phyloP scores from a whole-genome alignment of 2,329 filamentous ascomycete species.

The Microcyclospora tardicrescens region DNA sequence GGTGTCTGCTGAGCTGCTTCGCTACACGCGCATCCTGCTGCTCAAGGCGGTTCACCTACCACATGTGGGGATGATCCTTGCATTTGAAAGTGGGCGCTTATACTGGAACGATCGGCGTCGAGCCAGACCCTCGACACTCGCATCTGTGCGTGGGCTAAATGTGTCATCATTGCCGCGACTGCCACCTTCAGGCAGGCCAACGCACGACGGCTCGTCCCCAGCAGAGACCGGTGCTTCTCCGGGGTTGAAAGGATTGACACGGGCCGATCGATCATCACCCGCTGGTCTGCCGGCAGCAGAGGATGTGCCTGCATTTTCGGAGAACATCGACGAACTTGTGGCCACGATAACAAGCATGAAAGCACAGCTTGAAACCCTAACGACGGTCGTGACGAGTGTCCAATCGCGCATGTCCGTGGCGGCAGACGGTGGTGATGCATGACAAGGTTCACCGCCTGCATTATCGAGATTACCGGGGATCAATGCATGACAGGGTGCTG shows the following conservation, averaged over 20 bases:
- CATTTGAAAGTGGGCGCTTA: constrained; percentile 44
- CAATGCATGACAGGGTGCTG: no score
- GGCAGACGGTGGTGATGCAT: no score
- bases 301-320: constrained; percentile 6
- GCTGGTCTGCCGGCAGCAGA: constrained; percentile 4
- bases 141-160: no score
- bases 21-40: constrained; percentile 45
- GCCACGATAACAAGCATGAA: constrained; percentile 12
- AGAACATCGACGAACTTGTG: constrained; percentile 9
- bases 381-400: constrained; percentile 6
- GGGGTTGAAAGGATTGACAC: constrained; percentile 5
- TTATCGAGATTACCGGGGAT: no score
- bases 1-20: constrained; percentile 51
- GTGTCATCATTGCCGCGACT: constrained; percentile 3
- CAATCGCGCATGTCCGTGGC: no score
- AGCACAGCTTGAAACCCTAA: constrained; percentile 10
- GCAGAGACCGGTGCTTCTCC: constrained; percentile 1
- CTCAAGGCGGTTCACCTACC: constrained; percentile 51
- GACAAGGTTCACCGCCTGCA: no score
- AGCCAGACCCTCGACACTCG: constrained; percentile 4
- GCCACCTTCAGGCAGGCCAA: constrained; percentile 4
- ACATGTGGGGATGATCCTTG: constrained; percentile 54
- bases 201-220: constrained; percentile 1
- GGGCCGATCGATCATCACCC: constrained; percentile 4
- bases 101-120: constrained; percentile 9